Base-by-base conservation (phyloP, 1,139 yeast species). In the Yamadazyma membranifaciens region DNA sequence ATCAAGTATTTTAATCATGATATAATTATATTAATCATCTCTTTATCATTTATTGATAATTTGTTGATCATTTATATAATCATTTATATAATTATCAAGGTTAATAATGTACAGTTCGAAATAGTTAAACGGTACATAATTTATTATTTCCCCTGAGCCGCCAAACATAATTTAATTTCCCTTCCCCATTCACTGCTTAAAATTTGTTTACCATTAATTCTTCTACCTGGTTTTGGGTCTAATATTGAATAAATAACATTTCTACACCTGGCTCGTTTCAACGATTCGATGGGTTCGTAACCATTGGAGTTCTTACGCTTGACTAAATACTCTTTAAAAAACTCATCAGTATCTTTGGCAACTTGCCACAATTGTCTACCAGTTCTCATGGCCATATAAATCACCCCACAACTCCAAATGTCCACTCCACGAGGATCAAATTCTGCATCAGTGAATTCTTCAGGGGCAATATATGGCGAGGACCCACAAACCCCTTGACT, bases 301-400 rank as follows among this genome's bases (percentile, higher is more conserved):
- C 98, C 98, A 26, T 81, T 75, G 16, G 84, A 81, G 45, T 83
- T 84, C 57, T 85, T 87, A 44, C 98, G 72, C 45, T 86, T 87
- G 39, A 73, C 71, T 42, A 91, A 65, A 56, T 91, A 92, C 51
- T 77, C 82, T 36, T 72, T 67, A 60, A 82, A 91, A 57, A 86
- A 87, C 51, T 83, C 94, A 60, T 92, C 98, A 36, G 71, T 75
- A 2, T 75, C 65, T 47, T 79, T 80, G 2, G 98, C 97, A 44
- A 82, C 69, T 52, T 85, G 83, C 98, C 98, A 92, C 43, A 92
- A 65, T 55, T 91, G 96, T 42, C 96, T 75, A 1, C 98, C 98
- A 0, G 96, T 87, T 56, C 98, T 75, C 98, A 92, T 91, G 9
- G 96, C 97, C 97, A 92, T 89, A 62, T 91, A 92, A 35, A 92